phyloP scores from a whole-genome alignment of 441 rosid genomes.

The Jatropha multifida region DNA sequence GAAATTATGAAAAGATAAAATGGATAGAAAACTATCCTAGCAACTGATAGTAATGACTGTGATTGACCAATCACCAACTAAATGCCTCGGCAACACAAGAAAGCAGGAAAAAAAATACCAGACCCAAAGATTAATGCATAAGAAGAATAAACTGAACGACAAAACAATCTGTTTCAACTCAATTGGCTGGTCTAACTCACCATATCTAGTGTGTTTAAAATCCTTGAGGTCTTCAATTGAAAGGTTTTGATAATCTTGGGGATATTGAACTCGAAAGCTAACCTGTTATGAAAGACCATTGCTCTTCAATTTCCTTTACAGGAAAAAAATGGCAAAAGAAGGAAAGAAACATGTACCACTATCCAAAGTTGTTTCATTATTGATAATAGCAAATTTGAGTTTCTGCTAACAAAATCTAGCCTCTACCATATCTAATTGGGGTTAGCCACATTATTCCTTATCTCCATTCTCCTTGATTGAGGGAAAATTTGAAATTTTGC shows the following conservation, averaged over 20 bases:
- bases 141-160: background rate
- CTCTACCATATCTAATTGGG: background rate
- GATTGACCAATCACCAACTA: background rate
- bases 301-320: constrained; percentile 17
- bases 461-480: background rate
- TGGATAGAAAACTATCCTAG: background rate
- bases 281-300: constrained; percentile 56
- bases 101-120: background rate
- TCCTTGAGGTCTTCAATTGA: constrained; percentile 97
- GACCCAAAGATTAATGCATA: background rate
- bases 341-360: constrained; percentile 8
- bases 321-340: background rate
- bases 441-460: background rate
- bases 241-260: constrained; percentile 84
- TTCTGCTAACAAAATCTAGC: background rate
- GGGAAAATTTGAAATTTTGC: constrained; percentile 14
- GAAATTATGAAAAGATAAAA: constrained; percentile 24
- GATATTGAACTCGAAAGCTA: constrained; percentile 93
- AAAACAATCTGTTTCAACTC: background rate
- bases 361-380: constrained; percentile 13
- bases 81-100: background rate
- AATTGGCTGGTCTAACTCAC: constrained; percentile 40
- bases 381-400: constrained; percentile 7
- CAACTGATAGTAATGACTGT: background rate
- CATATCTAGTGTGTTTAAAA: constrained; percentile 97